phyloP scores from a whole-genome alignment of 164 flowering plant genomes.

The Cinnamomum chago region DNA sequence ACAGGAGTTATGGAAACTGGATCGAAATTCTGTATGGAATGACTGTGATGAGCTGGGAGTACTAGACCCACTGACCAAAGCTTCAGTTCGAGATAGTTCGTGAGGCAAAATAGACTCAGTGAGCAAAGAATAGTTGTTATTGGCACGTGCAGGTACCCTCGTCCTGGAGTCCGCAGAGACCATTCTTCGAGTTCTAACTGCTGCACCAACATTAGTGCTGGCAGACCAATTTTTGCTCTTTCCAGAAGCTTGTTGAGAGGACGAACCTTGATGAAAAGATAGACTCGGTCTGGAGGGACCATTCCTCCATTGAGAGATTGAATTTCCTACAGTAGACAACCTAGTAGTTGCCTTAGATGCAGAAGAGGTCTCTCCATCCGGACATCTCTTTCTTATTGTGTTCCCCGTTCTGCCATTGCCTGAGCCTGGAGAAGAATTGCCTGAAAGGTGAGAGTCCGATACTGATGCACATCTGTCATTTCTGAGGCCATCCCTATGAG shows the following conservation, averaged over 20 bases:
- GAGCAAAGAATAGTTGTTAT: slow-evolving; percentile 22
- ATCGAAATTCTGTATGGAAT: slow-evolving; percentile 23
- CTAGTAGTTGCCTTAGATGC: slow-evolving; percentile 46
- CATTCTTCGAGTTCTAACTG: slow-evolving; percentile 50
- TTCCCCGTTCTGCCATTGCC: slow-evolving; percentile 29
- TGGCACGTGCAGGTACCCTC: slow-evolving; percentile 33
- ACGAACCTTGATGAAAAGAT: slow-evolving; percentile 32
- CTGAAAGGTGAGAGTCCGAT: slow-evolving; percentile 49
- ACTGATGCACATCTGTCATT: slow-evolving; percentile 46
- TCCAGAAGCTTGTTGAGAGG: slow-evolving; percentile 30
- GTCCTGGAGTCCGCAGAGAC: slow-evolving; percentile 27
- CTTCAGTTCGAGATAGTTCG: slow-evolving; percentile 25
- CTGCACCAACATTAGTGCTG: slow-evolving; percentile 28
- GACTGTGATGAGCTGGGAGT: slow-evolving; percentile 25
- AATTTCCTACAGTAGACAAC: slow-evolving; percentile 31
- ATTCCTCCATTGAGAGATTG: slow-evolving; percentile 10
- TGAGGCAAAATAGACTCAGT: slow-evolving; percentile 19
- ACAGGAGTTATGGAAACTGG: slow-evolving; percentile 17
- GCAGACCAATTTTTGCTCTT: slow-evolving; percentile 30
- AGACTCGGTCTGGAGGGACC: slow-evolving; percentile 12
- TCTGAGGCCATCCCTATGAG: slow-evolving; percentile 42
- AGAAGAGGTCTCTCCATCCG: slow-evolving; percentile 54
- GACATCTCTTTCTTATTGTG: slow-evolving; percentile 31
- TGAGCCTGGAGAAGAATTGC: slow-evolving; percentile 39
- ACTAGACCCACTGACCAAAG: slow-evolving; percentile 14